phyloP scores from a whole-genome alignment of 495 filamentous ascomycete species.

The Aspergillus diversus region DNA sequence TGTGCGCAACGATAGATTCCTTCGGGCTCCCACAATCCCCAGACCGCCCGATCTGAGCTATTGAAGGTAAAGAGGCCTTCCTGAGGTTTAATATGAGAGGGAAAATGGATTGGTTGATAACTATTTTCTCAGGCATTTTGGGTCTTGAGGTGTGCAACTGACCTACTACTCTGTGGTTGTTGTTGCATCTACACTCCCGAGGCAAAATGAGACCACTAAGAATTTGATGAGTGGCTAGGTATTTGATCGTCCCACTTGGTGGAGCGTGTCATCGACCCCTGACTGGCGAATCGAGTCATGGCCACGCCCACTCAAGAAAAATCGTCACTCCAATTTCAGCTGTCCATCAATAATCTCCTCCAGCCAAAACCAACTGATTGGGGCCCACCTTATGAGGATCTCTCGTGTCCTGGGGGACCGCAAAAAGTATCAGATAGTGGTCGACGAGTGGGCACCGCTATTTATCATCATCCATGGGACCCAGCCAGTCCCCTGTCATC shows the following conservation, averaged over 20 bases:
- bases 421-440: slow-evolving; percentile 13
- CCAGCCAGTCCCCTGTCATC: slow-evolving; percentile 20
- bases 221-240: slow-evolving; percentile 16
- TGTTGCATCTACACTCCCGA: no score
- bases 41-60: no score
- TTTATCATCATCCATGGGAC: slow-evolving; percentile 15
- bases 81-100: no score
- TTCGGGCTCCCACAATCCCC: no score
- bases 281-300: slow-evolving; percentile 23
- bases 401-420: not conserved
- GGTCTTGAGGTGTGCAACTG: no score
- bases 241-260: slow-evolving; percentile 23
- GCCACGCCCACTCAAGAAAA: slow-evolving; percentile 1
- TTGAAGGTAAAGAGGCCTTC: no score
- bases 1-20: no score
- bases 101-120: not conserved
- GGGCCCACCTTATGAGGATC: slow-evolving; percentile 12
- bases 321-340: not conserved
- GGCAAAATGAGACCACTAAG: not conserved
- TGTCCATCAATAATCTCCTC: not conserved
- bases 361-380: not conserved
- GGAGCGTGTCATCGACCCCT: slow-evolving; percentile 16
- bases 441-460: slow-evolving; percentile 10
- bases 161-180: no score
- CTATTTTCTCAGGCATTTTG: not conserved